A percentile compares a stretch with the other conserved stretches of the same genome.
phyloP scores from a whole-genome alignment of 352 stramenopile genomes.

The Globisporangium sylvaticum region DNA sequence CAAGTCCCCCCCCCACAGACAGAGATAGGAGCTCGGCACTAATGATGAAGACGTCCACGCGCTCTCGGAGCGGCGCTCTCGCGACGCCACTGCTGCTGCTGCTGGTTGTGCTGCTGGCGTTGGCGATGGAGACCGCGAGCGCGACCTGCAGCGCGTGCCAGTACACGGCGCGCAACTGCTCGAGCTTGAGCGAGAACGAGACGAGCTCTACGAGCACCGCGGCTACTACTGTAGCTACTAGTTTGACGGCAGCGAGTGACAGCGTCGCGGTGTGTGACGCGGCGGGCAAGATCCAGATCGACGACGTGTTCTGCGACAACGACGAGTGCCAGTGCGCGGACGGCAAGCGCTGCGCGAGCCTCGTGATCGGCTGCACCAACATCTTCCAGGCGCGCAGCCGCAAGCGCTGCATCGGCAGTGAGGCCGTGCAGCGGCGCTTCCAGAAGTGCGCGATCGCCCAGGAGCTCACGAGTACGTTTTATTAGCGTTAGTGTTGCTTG shows the following conservation, averaged over 20 bases:
- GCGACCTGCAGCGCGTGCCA: constrained; percentile 52
- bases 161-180: constrained; percentile 72
- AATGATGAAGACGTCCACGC: not conserved
- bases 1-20: not conserved
- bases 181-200: constrained; percentile 13
- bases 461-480: constrained; percentile 40
- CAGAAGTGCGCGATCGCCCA: constrained; percentile 45
- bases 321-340: constrained; percentile 51
- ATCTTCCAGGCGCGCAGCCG: constrained; percentile 66
- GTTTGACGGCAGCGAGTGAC: constrained; percentile 6
- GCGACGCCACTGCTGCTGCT: constrained; percentile 9
- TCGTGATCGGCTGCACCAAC: constrained; percentile 64
- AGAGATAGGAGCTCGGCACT: not conserved
- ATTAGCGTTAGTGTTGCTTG: not conserved
- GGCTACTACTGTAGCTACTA: not conserved
- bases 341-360: constrained; percentile 52
- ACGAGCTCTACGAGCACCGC: constrained; percentile 8
- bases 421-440: constrained; percentile 44
- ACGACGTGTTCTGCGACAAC: constrained; percentile 78
- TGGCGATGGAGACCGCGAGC: constrained; percentile 7
- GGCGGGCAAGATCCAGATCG: constrained; percentile 57
- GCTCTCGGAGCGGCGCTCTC: not conserved
- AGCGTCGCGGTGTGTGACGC: constrained; percentile 52
- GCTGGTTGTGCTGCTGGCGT: constrained; percentile 19
- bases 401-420: constrained; percentile 58